These are phyloP conservation scores for Neurospora sp. DNA, from an alignment of 495 filamentous ascomycete species.

Conservation along the genomic window DNA sequence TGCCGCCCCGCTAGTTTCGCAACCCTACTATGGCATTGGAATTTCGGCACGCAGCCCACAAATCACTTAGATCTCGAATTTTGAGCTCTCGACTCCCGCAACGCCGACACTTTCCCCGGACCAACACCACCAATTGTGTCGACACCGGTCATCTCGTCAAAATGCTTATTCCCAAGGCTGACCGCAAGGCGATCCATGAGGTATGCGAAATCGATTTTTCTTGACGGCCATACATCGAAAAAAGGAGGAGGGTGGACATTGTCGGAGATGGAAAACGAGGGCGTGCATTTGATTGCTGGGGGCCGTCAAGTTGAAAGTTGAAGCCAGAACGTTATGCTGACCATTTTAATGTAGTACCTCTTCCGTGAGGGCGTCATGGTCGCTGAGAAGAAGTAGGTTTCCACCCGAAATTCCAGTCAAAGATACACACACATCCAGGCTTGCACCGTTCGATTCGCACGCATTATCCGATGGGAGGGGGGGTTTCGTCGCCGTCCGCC, in stretches of 20 bases:
- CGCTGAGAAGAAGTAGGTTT: conserved; percentile 77
- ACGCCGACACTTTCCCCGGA: conserved; percentile 25
- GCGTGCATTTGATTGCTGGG: neutral
- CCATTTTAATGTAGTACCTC: conserved; percentile 63
- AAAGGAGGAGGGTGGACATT: neutral
- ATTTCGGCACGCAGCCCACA: conserved; percentile 27
- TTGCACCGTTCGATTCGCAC: neutral
- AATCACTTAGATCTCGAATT: conserved; percentile 26
- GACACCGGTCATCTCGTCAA: conserved; percentile 41
- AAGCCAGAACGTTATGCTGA: conserved; percentile 20
- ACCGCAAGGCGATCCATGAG: conserved; percentile 99
- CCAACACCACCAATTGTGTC: conserved; percentile 36
- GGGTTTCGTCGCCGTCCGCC: neutral
- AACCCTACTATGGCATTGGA: conserved; percentile 23
- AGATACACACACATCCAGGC: neutral
- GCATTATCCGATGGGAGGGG: neutral
- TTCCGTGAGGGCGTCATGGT: conserved; percentile 99
- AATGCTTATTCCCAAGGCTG: conserved; percentile 97
- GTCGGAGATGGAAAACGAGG: neutral
- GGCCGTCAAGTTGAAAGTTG: neutral
- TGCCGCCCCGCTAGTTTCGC: conserved; percentile 20
- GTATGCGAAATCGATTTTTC: conserved; percentile 19
- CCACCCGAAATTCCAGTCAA: conserved; percentile 6
- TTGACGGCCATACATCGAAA: neutral
- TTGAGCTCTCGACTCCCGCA: conserved; percentile 23